Percentiles rank a stretch among this genome's conserved stretches.
These are phyloP conservation scores for Tylopilus balloui DNA, from an alignment of 768 basidiomycete genomes.

Conservation along the genomic window DNA sequence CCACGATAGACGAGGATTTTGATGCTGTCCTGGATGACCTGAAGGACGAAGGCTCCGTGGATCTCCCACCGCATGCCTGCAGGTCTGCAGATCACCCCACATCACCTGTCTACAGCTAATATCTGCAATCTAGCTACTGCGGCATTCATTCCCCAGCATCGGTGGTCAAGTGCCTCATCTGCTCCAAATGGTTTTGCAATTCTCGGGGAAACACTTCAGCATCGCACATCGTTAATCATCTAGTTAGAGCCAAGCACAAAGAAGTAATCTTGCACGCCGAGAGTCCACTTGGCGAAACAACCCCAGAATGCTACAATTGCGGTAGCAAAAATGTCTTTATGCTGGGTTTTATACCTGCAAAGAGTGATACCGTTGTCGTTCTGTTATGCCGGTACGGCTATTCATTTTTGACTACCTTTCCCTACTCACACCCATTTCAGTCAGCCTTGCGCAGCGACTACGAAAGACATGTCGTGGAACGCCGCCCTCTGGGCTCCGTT, in stretches of 20 bases:
- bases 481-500: constrained; percentile 96
- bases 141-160: constrained; percentile 97
- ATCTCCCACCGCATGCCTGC: constrained; percentile 92
- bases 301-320: constrained; percentile 98
- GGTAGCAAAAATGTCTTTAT: constrained; percentile 99
- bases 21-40: constrained; percentile 86
- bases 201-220: constrained; percentile 96
- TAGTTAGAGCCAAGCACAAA: constrained; percentile 98
- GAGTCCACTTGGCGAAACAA: constrained; percentile 92
- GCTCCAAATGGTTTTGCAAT: constrained; percentile 98
- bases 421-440: constrained; percentile 37
- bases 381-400: constrained; percentile 81
- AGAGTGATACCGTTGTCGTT: constrained; percentile 98
- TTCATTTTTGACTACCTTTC: background rate
- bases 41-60: constrained; percentile 73
- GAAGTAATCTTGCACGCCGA: constrained; percentile 97
- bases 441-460: constrained; percentile 96
- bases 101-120: constrained; percentile 4
- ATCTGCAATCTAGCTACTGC: constrained; percentile 67
- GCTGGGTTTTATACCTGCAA: constrained; percentile 98
- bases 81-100: constrained; percentile 49
- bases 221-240: constrained; percentile 98
- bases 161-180: constrained; percentile 91
- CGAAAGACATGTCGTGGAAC: constrained; percentile 99
- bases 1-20: constrained; percentile 73